A percentile compares a stretch with the other conserved stretches of the same genome.
Evolutionary conservation across 805 yeast genomes (phyloP).

Genomic region (Lipomyces lipofer): DNA sequence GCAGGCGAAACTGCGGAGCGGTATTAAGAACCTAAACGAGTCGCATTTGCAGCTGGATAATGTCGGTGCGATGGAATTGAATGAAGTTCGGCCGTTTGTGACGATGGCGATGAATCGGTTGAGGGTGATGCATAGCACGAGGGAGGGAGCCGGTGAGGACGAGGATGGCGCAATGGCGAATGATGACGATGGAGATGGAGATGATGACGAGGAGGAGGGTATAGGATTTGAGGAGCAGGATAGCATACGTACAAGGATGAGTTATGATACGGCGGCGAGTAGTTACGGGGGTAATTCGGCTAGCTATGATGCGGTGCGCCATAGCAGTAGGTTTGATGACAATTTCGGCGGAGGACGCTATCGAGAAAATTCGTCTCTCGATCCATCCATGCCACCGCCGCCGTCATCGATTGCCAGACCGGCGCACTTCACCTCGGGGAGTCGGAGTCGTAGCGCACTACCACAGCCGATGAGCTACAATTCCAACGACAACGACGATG

Average conservation of each 20-base stretch:
- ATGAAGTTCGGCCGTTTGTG: constrained; percentile 82
- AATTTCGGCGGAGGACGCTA: not conserved
- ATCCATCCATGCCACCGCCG: too few relatives aligned
- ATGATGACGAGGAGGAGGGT: constrained; percentile 7
- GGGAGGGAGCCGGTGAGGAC: constrained; percentile 21
- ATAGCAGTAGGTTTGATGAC: not conserved
- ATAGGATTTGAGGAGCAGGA: not conserved
- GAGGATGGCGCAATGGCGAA: constrained; percentile 2
- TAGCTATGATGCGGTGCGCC: not conserved
- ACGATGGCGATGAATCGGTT: constrained; percentile 78
- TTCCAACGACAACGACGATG: constrained; percentile 13
- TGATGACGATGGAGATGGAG: constrained; percentile 7
- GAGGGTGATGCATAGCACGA: constrained; percentile 52
- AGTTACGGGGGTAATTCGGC: too few relatives aligned
- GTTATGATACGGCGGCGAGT: not conserved
- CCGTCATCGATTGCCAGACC: not conserved
- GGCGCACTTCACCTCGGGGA: not conserved
- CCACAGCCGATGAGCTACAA: constrained; percentile 8
- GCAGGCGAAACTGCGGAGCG: constrained; percentile 75
- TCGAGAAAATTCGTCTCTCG: not conserved
- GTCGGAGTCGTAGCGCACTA: constrained; percentile 1
- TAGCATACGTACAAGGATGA: not conserved
- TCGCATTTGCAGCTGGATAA: constrained; percentile 81
- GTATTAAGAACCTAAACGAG: constrained; percentile 75
- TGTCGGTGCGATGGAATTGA: constrained; percentile 78